A percentile compares a stretch with the other conserved stretches of the same genome.
Conservation (phyloP, 1,139 yeast species). For the Pneumocystis carinii region DNA sequence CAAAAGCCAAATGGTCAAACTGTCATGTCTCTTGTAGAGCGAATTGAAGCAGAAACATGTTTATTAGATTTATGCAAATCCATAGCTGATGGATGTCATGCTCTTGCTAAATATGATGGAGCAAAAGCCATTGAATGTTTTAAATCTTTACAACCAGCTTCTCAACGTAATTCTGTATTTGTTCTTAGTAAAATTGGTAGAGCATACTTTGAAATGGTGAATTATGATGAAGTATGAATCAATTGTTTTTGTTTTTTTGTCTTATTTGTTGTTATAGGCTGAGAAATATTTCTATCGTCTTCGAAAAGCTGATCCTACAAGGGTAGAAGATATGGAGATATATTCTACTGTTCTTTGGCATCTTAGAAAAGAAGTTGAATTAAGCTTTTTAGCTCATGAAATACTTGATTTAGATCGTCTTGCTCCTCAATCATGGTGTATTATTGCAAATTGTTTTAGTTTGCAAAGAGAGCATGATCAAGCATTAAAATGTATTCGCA, state of each 20-base stretch:
- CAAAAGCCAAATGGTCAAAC: slow-evolving; percentile 12
- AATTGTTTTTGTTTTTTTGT: neutral
- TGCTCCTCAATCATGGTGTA: slow-evolving; percentile 81
- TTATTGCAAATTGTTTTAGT: slow-evolving; percentile 78
- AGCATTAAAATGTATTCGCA: slow-evolving; percentile 73
- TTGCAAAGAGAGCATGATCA: slow-evolving; percentile 75
- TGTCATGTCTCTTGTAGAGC: slow-evolving; percentile 13
- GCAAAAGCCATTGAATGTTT: slow-evolving; percentile 62
- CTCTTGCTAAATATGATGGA: slow-evolving; percentile 59
- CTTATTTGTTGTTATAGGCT: slow-evolving; percentile 23
- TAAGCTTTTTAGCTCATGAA: slow-evolving; percentile 72
- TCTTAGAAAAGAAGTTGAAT: slow-evolving; percentile 63
- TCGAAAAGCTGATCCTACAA: slow-evolving; percentile 58
- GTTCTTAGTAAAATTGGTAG: slow-evolving; percentile 68
- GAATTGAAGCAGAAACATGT: slow-evolving; percentile 33
- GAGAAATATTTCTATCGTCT: slow-evolving; percentile 48
- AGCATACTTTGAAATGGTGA: slow-evolving; percentile 73
- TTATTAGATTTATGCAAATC: slow-evolving; percentile 40
- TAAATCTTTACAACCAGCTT: slow-evolving; percentile 40
- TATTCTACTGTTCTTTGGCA: slow-evolving; percentile 91
- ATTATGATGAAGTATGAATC: slow-evolving; percentile 43
- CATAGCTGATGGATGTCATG: slow-evolving; percentile 52
- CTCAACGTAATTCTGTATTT: slow-evolving; percentile 69
- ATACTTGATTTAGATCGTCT: slow-evolving; percentile 49
- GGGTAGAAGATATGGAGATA: slow-evolving; percentile 79